Evolutionary conservation across 129 eudicot species (phyloP).

Genomic region (Flaveria brownii): DNA sequence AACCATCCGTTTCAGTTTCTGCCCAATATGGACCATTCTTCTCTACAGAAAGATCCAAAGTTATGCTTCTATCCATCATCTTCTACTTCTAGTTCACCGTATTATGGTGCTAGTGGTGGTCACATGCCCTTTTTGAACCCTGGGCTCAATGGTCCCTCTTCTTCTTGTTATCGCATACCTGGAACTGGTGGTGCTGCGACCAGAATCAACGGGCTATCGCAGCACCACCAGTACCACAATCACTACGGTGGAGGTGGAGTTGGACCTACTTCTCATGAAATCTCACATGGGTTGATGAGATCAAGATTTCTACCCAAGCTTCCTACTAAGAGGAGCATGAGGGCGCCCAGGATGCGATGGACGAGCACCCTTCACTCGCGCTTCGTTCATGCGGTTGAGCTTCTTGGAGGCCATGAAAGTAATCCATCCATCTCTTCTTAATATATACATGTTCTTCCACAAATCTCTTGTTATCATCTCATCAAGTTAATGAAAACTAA

Average conservation of each 20-base stretch:
- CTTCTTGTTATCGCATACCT: slow-evolving; percentile 38
- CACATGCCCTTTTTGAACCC: slow-evolving; percentile 56
- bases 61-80: slow-evolving; percentile 53
- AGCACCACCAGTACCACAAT: slow-evolving; percentile 41
- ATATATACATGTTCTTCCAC: not conserved
- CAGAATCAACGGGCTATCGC: slow-evolving; percentile 46
- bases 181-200: slow-evolving; percentile 37
- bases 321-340: slow-evolving; percentile 74
- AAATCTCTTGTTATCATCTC: not conserved
- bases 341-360: slow-evolving; percentile 96
- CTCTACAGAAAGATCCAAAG: slow-evolving; percentile 63
- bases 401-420: slow-evolving; percentile 99
- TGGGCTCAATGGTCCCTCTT: slow-evolving; percentile 38
- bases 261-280: slow-evolving; percentile 47
- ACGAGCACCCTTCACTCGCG: slow-evolving; percentile 86
- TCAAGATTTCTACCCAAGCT: slow-evolving; percentile 68
- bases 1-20: slow-evolving; percentile 77
- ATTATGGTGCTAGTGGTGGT: slow-evolving; percentile 47
- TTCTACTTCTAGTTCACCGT: slow-evolving; percentile 40
- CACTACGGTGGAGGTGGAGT: slow-evolving; percentile 28
- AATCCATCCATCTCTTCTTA: slow-evolving; percentile 9
- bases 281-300: slow-evolving; percentile 61
- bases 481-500: not conserved
- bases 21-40: slow-evolving; percentile 46
- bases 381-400: slow-evolving; percentile 90